A percentile compares a stretch with the other conserved stretches of the same genome.
These are phyloP conservation scores for Fusarium sterilihyphosum DNA, from an alignment of 2,329 filamentous ascomycete species.

Conservation along the genomic window DNA sequence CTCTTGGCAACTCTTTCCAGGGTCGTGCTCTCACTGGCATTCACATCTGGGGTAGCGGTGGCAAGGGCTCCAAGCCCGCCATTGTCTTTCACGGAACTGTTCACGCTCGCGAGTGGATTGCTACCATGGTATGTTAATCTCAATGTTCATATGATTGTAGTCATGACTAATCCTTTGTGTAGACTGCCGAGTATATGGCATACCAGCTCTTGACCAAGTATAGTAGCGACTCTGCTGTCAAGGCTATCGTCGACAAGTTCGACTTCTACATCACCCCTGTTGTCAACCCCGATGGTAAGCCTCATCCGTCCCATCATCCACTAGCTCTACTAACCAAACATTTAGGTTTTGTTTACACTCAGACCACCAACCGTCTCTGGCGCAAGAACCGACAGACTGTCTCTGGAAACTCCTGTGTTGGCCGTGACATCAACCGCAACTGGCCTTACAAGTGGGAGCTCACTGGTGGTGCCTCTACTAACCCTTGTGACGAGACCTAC, in stretches of 20 bases:
- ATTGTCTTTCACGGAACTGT: conserved; percentile 29
- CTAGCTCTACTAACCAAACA: too few relatives aligned
- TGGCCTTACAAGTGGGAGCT: conserved; percentile 65
- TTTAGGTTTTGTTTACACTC: conserved; percentile 56
- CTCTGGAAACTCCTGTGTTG: conserved; percentile 55
- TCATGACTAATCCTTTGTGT: accelerated
- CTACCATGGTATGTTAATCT: conserved; percentile 10
- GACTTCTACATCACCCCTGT: conserved; percentile 74
- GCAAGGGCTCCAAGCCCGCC: conserved; percentile 33
- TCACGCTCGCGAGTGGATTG: conserved; percentile 32
- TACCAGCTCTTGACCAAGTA: conserved; percentile 35
- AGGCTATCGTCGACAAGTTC: conserved; percentile 65
- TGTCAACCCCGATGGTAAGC: conserved; percentile 67
- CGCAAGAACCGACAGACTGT: conserved; percentile 66
- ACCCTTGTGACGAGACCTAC: conserved; percentile 63
- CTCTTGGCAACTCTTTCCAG: conserved; percentile 24
- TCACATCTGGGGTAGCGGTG: conserved; percentile 33
- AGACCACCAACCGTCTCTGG: conserved; percentile 67
- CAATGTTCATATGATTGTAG: accelerated
- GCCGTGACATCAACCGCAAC: conserved; percentile 68
- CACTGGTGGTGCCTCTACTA: conserved; percentile 59
- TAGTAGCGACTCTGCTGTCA: conserved; percentile 20
- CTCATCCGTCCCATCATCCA: too few relatives aligned
- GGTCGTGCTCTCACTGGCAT: conserved; percentile 26
- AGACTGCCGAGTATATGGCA: conserved; percentile 29